Evolutionary conservation across 2,329 filamentous ascomycete genomes (phyloP), one percentile per base, ranked within the genome.

Genomic region (Cladophialophora psammophila): DNA sequence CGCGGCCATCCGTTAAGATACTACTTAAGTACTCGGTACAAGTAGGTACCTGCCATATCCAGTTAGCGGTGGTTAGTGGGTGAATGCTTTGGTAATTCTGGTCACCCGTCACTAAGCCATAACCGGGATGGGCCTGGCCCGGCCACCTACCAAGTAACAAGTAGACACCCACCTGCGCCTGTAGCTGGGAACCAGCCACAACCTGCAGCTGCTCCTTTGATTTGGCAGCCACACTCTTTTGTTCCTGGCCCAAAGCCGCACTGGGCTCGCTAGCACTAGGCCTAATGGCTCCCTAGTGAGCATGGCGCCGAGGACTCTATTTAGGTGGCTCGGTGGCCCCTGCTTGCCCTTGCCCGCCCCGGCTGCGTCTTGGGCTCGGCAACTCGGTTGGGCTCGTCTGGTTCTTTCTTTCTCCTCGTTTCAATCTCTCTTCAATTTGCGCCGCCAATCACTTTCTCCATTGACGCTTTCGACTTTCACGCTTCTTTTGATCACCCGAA

Each of bases 361-460:
- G 45, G 45, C 45, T 26, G 26, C 45, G 15, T 50, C 45, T 50
- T 50, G 45, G 45, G 3, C 20, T 31, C 45, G 18, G 20, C 26
- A 26, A 26, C 45, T 50, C 26, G 45, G 45, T 15, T 50, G 20
- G 45, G 10, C 45, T 50, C 45, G 18, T 50, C 45, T 54, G 52
- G 59, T 40, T 35, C 45, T 50, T 59, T 36, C 64, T 55, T 57
- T 50, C 61, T 36, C 48, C 53, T 42, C 32, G 48, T 59, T 63
- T 48, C 53, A 55, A 58, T 59, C 63, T 62, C 50, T 38, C 50
- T 31, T 38, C 67, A 67, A 66, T 69, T 67, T 69, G 60, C 67
- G 63, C 26, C 52, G 57, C 67, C 64, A 69, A 69, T 69, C 63
- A 69, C 55, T 57, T 50, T 42, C 36, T 45, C 50, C 34, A 8